Evolutionary conservation across 768 basidiomycete genomes (phyloP), one percentile per base, ranked within the genome.

Genomic region (Mycena pura): DNA sequence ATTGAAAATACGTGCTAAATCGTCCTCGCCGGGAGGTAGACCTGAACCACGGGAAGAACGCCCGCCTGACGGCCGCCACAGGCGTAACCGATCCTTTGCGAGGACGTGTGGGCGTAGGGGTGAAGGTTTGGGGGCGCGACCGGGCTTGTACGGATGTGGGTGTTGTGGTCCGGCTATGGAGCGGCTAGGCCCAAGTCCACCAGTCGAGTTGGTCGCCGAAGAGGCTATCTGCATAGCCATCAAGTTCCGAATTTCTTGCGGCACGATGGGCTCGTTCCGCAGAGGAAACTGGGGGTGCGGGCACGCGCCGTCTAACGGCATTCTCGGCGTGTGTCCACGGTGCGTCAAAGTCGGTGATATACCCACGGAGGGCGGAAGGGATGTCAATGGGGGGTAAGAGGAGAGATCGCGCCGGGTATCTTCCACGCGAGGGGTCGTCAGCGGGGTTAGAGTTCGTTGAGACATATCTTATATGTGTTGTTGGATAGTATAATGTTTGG

Each of bases 371-470:
- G 40, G 47, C 32, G 21, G 11, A 10, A 4, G 58, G 58, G 6
- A 60, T 29, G 25, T 1, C 14, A 11, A 60, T 19, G 17, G 58
- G 58, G 2, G 58, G 58, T 8, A 60, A 15, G 50, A 51, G 58
- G 31, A 60, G 58, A 1, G 41, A 45, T 0, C 6, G 0, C 6
- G 61, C 36, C 1, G 55, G 46, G 24, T 62, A 67, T 14, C 40
- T 40, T 0, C 70, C 71, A 19, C 68, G 46, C 0, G 68, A 73
- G 6, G 63, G 65, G 9, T 24, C 24, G 28, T 72, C 69, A 5
- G 71, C 67, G 17, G 70, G 71, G 38, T 72, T 72, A 8, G 47
- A 6, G 5, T 43, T 31, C 2, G 59, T 65, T 14, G 57, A 34
- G 19, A 70, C 39, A 28, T 64, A 64, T 44, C 51, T 53, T n/a